Evolutionary conservation across 441 rosid genomes (phyloP).

Genomic region (Cnidoscolus chayamansa): DNA sequence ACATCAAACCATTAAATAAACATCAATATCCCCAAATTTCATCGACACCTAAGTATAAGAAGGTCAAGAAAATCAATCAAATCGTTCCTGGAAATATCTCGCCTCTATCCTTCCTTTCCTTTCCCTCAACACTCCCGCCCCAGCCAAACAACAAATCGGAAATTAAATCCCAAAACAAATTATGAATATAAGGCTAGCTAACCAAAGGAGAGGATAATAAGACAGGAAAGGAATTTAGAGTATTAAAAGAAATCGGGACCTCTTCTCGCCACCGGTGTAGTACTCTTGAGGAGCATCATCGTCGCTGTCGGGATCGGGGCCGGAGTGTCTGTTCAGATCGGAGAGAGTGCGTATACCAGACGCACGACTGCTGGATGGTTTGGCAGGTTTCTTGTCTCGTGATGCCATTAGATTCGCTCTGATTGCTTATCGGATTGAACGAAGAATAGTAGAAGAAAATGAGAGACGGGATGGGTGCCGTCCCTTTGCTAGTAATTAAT

Average conservation of each 20-base stretch:
- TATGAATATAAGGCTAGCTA: neutral
- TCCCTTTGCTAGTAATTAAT: too few relatives aligned
- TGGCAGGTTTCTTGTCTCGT: slow-evolving; percentile 70
- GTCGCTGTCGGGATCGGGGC: slow-evolving; percentile 82
- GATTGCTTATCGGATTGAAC: neutral
- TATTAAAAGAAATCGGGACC: slow-evolving; percentile 29
- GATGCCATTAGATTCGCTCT: slow-evolving; percentile 51
- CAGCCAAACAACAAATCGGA: neutral
- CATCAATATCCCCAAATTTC: neutral
- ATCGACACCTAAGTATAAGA: neutral
- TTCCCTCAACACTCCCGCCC: neutral
- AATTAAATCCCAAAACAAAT: neutral
- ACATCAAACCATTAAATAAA: neutral
- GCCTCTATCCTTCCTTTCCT: neutral
- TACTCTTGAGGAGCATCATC: slow-evolving; percentile 87
- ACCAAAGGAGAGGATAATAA: neutral
- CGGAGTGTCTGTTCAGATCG: slow-evolving; percentile 76
- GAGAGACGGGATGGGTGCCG: neutral
- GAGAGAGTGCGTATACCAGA: slow-evolving; percentile 78
- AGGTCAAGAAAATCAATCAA: neutral
- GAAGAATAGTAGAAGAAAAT: neutral
- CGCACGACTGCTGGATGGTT: slow-evolving; percentile 53
- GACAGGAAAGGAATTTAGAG: neutral
- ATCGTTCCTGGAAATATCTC: neutral
- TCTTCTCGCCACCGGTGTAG: slow-evolving; percentile 94